Conservation (phyloP, 2,329 filamentous ascomycete species). For the Pestalotiopsis sp. region DNA sequence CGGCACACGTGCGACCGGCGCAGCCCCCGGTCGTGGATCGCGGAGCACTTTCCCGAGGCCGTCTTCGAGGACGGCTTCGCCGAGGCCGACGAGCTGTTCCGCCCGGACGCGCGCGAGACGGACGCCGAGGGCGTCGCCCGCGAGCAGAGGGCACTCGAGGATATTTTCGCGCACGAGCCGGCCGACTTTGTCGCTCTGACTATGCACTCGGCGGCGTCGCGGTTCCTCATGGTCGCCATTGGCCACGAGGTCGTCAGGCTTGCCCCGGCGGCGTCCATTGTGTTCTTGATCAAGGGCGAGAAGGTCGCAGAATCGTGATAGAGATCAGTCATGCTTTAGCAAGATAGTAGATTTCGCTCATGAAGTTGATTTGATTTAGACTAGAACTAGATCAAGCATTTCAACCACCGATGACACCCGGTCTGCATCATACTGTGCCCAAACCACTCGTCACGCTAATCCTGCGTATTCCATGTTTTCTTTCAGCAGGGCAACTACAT, state of each 20-base stretch:
- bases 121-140: constrained; percentile 36
- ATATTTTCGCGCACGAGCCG: constrained; percentile 37
- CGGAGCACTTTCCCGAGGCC: constrained; percentile 41
- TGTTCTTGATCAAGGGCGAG: constrained; percentile 54
- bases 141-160: constrained; percentile 34
- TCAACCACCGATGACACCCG: background rate
- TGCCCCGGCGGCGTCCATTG: constrained; percentile 54
- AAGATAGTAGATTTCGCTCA: no score
- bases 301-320: background rate
- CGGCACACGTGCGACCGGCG: constrained; percentile 55
- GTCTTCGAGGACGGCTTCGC: constrained; percentile 47
- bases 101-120: constrained; percentile 39
- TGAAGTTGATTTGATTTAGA: background rate
- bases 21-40: constrained; percentile 40
- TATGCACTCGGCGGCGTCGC: constrained; percentile 46
- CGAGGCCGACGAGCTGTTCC: constrained; percentile 50
- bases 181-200: constrained; percentile 46
- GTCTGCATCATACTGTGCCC: no score
- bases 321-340: background rate
- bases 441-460: background rate
- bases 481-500: no score
- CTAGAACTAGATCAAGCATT: background rate
- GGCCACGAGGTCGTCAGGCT: constrained; percentile 51
- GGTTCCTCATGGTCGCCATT: constrained; percentile 45
- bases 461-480: no score